These are phyloP conservation scores for Suillus decipiens DNA, from an alignment of 768 basidiomycete species.

Conservation along the genomic window DNA sequence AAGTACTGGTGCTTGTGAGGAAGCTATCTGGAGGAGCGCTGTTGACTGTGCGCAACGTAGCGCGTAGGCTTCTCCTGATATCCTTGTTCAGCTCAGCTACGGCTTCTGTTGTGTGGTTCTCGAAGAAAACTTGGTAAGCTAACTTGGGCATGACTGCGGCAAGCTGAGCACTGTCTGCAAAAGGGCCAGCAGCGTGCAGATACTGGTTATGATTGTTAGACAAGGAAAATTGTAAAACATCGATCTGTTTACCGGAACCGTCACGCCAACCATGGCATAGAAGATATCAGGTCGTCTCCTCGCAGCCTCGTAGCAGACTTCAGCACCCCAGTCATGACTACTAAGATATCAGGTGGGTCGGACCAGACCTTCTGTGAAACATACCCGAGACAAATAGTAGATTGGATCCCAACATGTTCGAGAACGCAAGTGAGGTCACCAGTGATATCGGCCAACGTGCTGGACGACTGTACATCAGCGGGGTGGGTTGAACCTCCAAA, in stretches of 20 bases:
- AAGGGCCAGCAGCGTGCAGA: constrained; percentile 51
- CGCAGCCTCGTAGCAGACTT: constrained; percentile 67
- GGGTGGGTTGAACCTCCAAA: constrained; percentile 71
- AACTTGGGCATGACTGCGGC: constrained; percentile 49
- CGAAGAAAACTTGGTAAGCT: constrained; percentile 67
- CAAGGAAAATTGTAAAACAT: neutral
- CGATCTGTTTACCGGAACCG: constrained; percentile 53
- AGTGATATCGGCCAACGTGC: constrained; percentile 60
- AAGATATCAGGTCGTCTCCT: constrained; percentile 68
- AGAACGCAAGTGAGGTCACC: constrained; percentile 67
- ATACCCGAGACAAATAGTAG: constrained; percentile 66
- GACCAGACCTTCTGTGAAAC: constrained; percentile 11
- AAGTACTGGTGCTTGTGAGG: constrained; percentile 50
- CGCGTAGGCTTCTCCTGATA: constrained; percentile 57
- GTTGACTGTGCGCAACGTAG: constrained; percentile 50
- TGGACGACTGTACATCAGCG: constrained; percentile 58
- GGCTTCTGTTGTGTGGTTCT: constrained; percentile 47
- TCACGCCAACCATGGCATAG: constrained; percentile 55
- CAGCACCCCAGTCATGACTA: constrained; percentile 79
- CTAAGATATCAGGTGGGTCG: neutral
- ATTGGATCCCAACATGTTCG: constrained; percentile 45
- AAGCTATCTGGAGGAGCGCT: constrained; percentile 60
- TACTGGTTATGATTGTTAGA: constrained; percentile 45
- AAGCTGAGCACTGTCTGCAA: constrained; percentile 46
- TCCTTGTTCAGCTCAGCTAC: constrained; percentile 55